Evolutionary conservation across 192 early-diverging fungal genomes (phyloP), one percentile per base, ranked within the genome.

Genomic region (Podochytrium sp.): DNA sequence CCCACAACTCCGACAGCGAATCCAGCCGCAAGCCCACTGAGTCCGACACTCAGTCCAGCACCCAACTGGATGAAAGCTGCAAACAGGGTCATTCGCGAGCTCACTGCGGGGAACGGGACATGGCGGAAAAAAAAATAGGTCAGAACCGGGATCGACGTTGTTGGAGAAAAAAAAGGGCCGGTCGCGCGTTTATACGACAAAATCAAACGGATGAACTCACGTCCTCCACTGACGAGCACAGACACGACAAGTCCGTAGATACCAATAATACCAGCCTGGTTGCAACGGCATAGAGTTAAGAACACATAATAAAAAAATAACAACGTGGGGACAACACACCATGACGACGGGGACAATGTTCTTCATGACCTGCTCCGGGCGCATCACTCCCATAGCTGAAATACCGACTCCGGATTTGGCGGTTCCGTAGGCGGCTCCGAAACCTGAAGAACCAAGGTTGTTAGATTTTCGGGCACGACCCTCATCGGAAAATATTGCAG

Each of bases 351-450:
- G 95, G 60, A 99, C 91, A 66, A 96, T 88, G 49, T 90, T 85
- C 77, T 85, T 87, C 79, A 85, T 80, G 35, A 85, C 78, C 68
- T 98, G 86, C 39, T 95, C 91, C 67, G 98, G 98, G 40, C 92
- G 87, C 79, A 99, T 91, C 14, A 93, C 91, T 67, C 96, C 96
- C 62, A 95, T 94, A 51, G 92, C 93, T 29, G 96, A 84, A 79
- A 99, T 96, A 74, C 98, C 96, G 60, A 99, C 90, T 29, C 96
- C 98, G 55, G 96, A 91, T 82, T 96, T 98, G 53, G 94, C 94
- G 37, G 98, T 99, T 39, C 98, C 98, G 80, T 97, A 99, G 56
- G 95, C 98, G 61, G 98, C 98, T 56, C 98, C 98, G 49, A 96
- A 86, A 65, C 93, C 92, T 77, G 74, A n/a, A n/a, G n/a, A n/a